Base-by-base conservation (phyloP, 306 rosid species). In the Phaseolus lunatus region DNA sequence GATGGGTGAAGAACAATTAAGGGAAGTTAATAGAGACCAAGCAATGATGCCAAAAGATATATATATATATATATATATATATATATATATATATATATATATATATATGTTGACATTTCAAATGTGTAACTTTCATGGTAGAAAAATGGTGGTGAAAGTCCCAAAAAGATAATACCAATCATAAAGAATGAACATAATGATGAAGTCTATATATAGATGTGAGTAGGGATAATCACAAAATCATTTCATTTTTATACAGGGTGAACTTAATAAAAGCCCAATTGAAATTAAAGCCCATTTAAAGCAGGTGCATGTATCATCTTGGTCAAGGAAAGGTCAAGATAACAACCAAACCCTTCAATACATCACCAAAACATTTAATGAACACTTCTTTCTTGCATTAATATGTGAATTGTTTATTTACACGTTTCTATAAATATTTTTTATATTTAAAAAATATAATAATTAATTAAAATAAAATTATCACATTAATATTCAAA, bases 11-110 rank as follows among this genome's bases (percentile, higher is more conserved):
- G 70, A 64, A 62, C 77, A 59, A 49, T 73, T 49, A 50, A 76
- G 22, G 56, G 16, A 70, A 39, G 66, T 41, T 49, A 39, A 31
- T 64, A 5, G 26, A 82, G 81, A 72, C 59, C 27, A 44, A 47
- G 81, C 61, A 87, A 39, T 88, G 80, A 85, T 72, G 65, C 35
- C 49, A 29, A 61, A n/a, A 73, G 39, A 79, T 67, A 31, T 31
- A 31, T 31, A 31, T 31, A 29, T 29, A 27, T 27, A 27, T 27
- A 27, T 27, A 27, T 27, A 27, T 27, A 27, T 27, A 27, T 27
- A 27, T 27, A 27, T 27, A 27, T 27, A 29, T 29, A 29, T 29
- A 29, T 29, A 29, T 29, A 24, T 24, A 24, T 24, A 24, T 24
- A 24, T 24, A 24, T 24, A 24, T 24, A 24, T 24, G 27, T 24